phyloP scores from a whole-genome alignment of 2,329 filamentous ascomycete species.

The Cyclaneusma minus region DNA sequence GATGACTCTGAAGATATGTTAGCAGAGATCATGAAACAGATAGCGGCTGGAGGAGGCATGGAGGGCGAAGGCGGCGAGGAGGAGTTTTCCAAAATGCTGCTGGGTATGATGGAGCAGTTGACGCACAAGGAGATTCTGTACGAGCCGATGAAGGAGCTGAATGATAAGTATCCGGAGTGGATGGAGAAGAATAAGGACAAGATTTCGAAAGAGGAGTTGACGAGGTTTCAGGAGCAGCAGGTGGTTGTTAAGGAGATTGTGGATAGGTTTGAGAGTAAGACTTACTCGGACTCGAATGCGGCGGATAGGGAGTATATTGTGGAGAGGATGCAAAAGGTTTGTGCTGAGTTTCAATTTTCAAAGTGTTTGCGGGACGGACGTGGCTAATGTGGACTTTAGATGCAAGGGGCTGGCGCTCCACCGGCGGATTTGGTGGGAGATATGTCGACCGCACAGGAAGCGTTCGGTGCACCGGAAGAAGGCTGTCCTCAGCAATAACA shows the following conservation, averaged over 20 bases:
- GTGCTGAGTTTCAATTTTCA: conserved; percentile 12
- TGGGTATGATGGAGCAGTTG: conserved; percentile 98
- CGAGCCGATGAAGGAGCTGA: conserved; percentile 94
- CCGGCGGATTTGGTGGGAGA: conserved; percentile 85
- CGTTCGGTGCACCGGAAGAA: conserved; percentile 43
- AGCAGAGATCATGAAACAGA: conserved; percentile 81
- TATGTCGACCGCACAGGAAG: conserved; percentile 69
- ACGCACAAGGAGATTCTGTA: conserved; percentile 98
- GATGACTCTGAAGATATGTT: conserved; percentile 64
- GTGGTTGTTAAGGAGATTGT: conserved; percentile 74
- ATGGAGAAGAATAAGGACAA: conserved; percentile 58
- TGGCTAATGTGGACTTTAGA: conserved; percentile 35
- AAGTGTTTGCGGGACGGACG: conserved; percentile 8
- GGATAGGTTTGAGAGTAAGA: conserved; percentile 66
- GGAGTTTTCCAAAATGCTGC: conserved; percentile 85
- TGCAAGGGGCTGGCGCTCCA: conserved; percentile 90
- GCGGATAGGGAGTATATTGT: conserved; percentile 84
- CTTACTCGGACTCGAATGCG: conserved; percentile 69
- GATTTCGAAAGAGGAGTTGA: conserved; percentile 55
- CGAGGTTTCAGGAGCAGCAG: conserved; percentile 70
- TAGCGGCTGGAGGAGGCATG: conserved; percentile 49
- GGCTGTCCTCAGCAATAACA: conserved; percentile 45
- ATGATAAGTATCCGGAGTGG: conserved; percentile 87
- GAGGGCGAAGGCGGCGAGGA: conserved; percentile 52
- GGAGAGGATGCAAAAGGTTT: conserved; percentile 92